These are phyloP conservation scores for Ganoderma sp. DNA, from an alignment of 1,284 basidiomycete genomes.

Conservation along the genomic window DNA sequence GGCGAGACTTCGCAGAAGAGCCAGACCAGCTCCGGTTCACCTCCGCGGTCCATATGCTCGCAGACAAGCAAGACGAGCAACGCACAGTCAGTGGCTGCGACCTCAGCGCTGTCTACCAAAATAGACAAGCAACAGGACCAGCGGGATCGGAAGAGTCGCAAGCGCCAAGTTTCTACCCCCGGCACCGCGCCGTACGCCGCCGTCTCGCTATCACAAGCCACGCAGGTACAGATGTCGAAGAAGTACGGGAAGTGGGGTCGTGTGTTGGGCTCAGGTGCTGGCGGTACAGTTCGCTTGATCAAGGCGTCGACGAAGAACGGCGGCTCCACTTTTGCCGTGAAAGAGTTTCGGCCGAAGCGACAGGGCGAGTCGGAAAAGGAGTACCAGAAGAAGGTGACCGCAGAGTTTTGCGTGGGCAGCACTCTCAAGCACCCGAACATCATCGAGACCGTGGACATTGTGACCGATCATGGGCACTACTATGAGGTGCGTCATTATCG, in stretches of 20 bases:
- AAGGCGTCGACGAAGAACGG: conserved; percentile 84
- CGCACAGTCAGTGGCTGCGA: conserved; percentile 25
- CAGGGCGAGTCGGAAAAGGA: conserved; percentile 91
- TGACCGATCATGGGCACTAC: conserved; percentile 96
- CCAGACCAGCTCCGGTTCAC: conserved; percentile 38
- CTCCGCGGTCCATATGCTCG: conserved; percentile 36
- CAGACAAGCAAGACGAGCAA: conserved; percentile 29
- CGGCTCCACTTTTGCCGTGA: conserved; percentile 91
- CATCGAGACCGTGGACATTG: conserved; percentile 98
- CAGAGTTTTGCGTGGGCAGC: conserved; percentile 97
- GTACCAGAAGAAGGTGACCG: conserved; percentile 99
- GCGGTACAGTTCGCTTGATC: conserved; percentile 96
- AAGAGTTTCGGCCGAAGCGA: conserved; percentile 93
- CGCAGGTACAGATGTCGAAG: conserved; percentile 92
- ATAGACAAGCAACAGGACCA: conserved; percentile 24
- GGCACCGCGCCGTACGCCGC: conserved; percentile 32
- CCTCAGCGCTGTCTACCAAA: conserved; percentile 27
- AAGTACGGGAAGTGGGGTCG: conserved; percentile 99
- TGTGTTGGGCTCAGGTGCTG: conserved; percentile 93
- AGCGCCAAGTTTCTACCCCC: conserved; percentile 18
- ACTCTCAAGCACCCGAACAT: conserved; percentile 96
- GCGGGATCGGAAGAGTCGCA: conserved; percentile 11
- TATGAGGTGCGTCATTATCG: conserved; percentile 77
- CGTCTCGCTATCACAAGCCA: conserved; percentile 70
- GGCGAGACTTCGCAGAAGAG: conserved; percentile 36